These are phyloP conservation scores for Apiotrichum montevideense DNA, from an alignment of 1,284 basidiomycete genomes.

Conservation along the genomic window DNA sequence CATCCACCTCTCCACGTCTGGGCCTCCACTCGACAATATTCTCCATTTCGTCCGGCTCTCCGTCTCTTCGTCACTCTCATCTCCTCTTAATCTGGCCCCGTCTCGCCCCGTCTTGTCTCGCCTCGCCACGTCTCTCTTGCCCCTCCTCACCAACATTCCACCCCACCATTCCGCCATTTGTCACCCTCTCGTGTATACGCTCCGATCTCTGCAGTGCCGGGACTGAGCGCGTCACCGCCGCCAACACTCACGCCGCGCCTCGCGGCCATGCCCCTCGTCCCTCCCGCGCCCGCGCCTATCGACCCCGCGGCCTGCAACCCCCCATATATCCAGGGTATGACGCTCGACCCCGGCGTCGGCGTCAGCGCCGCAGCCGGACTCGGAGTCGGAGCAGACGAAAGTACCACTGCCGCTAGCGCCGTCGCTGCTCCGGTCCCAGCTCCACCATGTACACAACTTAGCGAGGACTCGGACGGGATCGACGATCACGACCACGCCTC, in stretches of 20 bases:
- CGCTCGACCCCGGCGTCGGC: neutral
- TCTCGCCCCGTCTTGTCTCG: too few species aligned
- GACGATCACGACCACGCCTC: neutral
- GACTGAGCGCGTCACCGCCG: constrained; percentile 19
- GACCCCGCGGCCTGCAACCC: neutral
- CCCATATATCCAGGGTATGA: neutral
- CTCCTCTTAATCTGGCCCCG: neutral
- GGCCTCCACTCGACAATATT: too few species aligned
- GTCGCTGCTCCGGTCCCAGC: too few species aligned
- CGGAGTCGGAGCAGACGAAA: too few species aligned
- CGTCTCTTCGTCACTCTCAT: too few species aligned
- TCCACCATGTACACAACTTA: too few species aligned
- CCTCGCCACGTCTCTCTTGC: too few species aligned
- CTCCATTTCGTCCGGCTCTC: too few species aligned
- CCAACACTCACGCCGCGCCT: constrained; percentile 16
- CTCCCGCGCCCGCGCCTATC: constrained; percentile 5
- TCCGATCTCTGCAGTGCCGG: constrained; percentile 8
- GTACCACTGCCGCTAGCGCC: too few species aligned
- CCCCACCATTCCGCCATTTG: too few species aligned
- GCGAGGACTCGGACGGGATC: neutral
- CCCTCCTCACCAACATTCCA: neutral
- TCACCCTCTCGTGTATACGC: neutral
- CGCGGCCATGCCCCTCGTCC: constrained; percentile 8
- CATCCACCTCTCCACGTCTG: too few species aligned
- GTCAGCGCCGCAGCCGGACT: neutral